Evolutionary conservation across 768 basidiomycete species (phyloP).

Genomic region (Panellus pusillus): DNA sequence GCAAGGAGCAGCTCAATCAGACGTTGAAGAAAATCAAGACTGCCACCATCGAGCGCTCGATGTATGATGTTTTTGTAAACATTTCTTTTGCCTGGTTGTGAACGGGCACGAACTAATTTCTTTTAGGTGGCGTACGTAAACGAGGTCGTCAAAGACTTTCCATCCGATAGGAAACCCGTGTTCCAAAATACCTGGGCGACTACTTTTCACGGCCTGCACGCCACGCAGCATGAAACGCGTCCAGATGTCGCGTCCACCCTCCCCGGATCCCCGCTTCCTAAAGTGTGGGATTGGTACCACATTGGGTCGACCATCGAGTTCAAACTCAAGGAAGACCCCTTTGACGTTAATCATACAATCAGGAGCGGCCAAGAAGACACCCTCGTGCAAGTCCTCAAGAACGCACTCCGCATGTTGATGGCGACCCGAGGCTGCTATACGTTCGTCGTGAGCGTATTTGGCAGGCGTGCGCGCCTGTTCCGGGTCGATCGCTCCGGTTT

Average conservation of each 20-base stretch:
- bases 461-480: not conserved
- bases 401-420: conserved; percentile 5
- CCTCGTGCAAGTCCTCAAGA: conserved; percentile 2
- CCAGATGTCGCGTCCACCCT: no score
- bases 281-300: not conserved
- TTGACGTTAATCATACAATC: not conserved
- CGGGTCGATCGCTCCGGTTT: conserved; percentile 12
- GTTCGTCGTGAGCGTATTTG: conserved; percentile 5
- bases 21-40: no score
- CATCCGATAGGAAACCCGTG: no score
- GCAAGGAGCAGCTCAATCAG: no score
- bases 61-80: no score
- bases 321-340: conserved; percentile 1
- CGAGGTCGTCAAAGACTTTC: no score
- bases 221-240: not conserved
- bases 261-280: not conserved
- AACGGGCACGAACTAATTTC: no score
- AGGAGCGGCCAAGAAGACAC: not conserved
- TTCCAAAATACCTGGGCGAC: no score
- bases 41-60: no score
- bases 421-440: conserved; percentile 2
- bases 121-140: no score
- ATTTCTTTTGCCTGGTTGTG: no score
- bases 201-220: not conserved
- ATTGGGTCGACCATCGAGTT: not conserved